phyloP scores from a whole-genome alignment of 345 rosid species.

The Lumnitzera racemosa region DNA sequence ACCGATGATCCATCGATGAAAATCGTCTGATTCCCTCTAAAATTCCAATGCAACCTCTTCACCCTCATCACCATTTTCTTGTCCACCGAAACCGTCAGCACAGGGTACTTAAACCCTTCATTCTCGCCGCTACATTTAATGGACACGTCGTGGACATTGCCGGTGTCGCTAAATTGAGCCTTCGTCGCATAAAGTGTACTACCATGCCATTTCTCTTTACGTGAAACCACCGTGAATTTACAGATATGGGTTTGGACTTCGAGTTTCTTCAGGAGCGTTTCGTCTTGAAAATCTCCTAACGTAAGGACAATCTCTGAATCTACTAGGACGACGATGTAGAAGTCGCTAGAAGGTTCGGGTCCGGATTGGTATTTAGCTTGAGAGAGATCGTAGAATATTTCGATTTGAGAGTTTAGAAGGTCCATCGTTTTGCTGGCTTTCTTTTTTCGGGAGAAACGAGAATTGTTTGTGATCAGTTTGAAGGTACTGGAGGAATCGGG shows the following conservation, averaged over 20 bases:
- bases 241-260: not conserved
- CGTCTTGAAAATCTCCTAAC: conserved; percentile 14
- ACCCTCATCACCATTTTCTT: conserved; percentile 14
- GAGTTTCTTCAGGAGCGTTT: conserved; percentile 2
- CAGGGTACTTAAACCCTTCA: conserved; percentile 6
- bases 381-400: conserved; percentile 20
- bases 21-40: conserved; percentile 21
- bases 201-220: conserved; percentile 18
- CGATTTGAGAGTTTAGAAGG: conserved; percentile 4
- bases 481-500: conserved; percentile 3
- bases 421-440: conserved; percentile 11
- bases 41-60: conserved; percentile 22
- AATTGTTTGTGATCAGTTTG: conserved; percentile 5
- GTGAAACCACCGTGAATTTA: conserved; percentile 7
- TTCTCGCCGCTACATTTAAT: conserved; percentile 8
- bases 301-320: conserved; percentile 14
- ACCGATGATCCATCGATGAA: conserved; percentile 18
- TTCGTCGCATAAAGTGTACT: conserved; percentile 12
- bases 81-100: conserved; percentile 14
- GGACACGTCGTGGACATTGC: conserved; percentile 11
- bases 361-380: conserved; percentile 6
- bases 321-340: conserved; percentile 9
- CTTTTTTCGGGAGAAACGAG: conserved; percentile 11
- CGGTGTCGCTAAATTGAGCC: conserved; percentile 11
- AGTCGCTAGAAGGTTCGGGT: conserved; percentile 17